Conservation (phyloP, 2,329 filamentous ascomycete species). For the Chaetothyriales sp. region DNA sequence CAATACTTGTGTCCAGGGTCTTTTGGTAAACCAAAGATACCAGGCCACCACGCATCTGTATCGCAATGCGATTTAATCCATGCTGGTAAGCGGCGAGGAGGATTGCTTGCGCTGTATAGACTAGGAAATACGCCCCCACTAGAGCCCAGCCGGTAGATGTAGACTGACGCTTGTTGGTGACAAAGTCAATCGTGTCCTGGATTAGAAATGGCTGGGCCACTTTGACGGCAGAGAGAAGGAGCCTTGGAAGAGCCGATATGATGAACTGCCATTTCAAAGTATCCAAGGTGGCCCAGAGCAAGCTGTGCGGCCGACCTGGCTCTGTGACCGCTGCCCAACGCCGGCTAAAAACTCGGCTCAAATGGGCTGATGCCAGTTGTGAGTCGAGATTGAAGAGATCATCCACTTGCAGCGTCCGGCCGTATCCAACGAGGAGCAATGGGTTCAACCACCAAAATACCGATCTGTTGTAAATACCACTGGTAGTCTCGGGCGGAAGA, state of each 20-base stretch:
- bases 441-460: conserved; percentile 44
- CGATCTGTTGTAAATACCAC: conserved; percentile 35
- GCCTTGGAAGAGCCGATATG: conserved; percentile 9
- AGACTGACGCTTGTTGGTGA: conserved; percentile 20
- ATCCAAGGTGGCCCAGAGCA: conserved; percentile 4
- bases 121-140: conserved; percentile 30
- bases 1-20: conserved; percentile 25
- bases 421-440: conserved; percentile 38
- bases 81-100: conserved; percentile 30
- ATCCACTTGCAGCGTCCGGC: conserved; percentile 29
- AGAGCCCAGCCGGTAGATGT: conserved; percentile 30
- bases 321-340: conserved; percentile 28
- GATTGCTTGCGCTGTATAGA: conserved; percentile 31
- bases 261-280: conserved; percentile 11
- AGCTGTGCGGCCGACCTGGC: neutral
- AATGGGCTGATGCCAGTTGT: conserved; percentile 28
- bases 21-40: conserved; percentile 41
- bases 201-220: conserved; percentile 25
- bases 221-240: conserved; percentile 16
- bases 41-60: conserved; percentile 31
- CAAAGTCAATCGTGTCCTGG: conserved; percentile 25
- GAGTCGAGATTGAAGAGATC: conserved; percentile 36
- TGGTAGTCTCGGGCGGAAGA: conserved; percentile 39
- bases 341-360: conserved; percentile 26
- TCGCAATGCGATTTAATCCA: conserved; percentile 29